Evolutionary conservation across 495 filamentous ascomycete species (phyloP), one percentile per base, ranked within the genome.

Genomic region (Jackrogersella multiformis): DNA sequence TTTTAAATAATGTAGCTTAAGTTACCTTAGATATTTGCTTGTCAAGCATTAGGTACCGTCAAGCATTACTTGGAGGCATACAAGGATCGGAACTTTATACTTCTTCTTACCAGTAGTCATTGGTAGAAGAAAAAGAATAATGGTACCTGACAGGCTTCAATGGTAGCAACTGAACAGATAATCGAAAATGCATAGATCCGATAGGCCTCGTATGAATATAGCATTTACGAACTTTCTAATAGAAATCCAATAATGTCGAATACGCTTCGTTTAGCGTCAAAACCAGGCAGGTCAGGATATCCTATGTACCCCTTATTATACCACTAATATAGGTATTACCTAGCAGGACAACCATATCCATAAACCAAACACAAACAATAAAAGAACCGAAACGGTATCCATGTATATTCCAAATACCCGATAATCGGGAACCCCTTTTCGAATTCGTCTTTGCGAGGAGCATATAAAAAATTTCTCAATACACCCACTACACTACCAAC

Each of bases 101-200:
- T 53, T 16, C 49, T 18, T 30, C 49, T 36, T 2, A 12, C 12
- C 4, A 30, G 26, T 7, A 32, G n/a, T 16, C 49, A 13, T 18
- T 15, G 16, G 26, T 32, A 18, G 45, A 16, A 3, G 8, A 41
- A 35, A 2, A 26, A 12, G 45, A 16, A 49, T 18, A 49, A 24
- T 9, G 24, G 6, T 7, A 35, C 49, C 49, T 16, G 30, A 36
- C 12, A n/a, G n/a, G n/a, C n/a, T n/a, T n/a, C n/a, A 7, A n/a
- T 36, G 35, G n/a, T 26, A 20, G 23, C 24, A 51, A 16, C 35
- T 21, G 46, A 28, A 39, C 16, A 51, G 15, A 10, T 10, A 45
- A 48, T 51, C 15, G 5, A 46, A 48, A 45, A 49, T 16, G 49
- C 45, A 44, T n/a, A n/a, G n/a, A 53, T 60, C 55, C 63, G 49